A percentile compares a stretch with the other conserved stretches of the same genome.
These are phyloP conservation scores for Triticum monococcum DNA, from an alignment of 176 grass and related monocot species.

Conservation along the genomic window DNA sequence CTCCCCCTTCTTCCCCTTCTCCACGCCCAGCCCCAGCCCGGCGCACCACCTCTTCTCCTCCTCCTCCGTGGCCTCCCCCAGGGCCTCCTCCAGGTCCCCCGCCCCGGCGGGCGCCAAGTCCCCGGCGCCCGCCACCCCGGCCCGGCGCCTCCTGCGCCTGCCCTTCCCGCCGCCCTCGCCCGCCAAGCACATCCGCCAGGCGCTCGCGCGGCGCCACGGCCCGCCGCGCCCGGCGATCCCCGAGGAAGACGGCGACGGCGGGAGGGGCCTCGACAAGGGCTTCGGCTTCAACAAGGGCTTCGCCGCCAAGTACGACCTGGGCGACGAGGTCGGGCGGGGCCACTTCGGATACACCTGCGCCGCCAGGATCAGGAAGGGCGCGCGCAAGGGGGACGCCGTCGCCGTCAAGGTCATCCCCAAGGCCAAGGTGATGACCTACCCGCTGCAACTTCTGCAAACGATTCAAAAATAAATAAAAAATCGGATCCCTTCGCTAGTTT, in stretches of 20 bases:
- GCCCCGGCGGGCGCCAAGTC: conserved; percentile 19
- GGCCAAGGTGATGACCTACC: conserved; percentile 47
- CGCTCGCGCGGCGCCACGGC: conserved; percentile 55
- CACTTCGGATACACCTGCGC: conserved; percentile 55
- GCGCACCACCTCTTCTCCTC: conserved; percentile 60
- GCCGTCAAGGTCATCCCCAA: conserved; percentile 79
- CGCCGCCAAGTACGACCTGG: conserved; percentile 60
- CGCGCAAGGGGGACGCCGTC: conserved; percentile 39
- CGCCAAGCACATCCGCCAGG: conserved; percentile 64
- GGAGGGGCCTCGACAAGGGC: conserved; percentile 42
- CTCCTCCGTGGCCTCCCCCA: conserved; percentile 36
- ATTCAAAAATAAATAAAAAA: background rate
- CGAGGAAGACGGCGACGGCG: conserved; percentile 21
- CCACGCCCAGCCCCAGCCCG: conserved; percentile 50
- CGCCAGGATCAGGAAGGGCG: conserved; percentile 39
- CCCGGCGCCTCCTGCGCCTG: conserved; percentile 29
- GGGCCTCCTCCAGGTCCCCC: background rate
- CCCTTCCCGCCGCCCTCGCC: conserved; percentile 50
- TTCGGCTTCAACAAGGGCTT: conserved; percentile 56
- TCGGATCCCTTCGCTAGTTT: background rate
- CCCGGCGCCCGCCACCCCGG: conserved; percentile 10
- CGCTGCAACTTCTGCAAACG: background rate
- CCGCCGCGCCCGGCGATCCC: conserved; percentile 25
- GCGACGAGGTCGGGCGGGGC: conserved; percentile 53
- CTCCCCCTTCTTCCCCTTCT: conserved; percentile 39